Conservation (phyloP, 345 rosid species). For the Geranium rotundifolium region DNA sequence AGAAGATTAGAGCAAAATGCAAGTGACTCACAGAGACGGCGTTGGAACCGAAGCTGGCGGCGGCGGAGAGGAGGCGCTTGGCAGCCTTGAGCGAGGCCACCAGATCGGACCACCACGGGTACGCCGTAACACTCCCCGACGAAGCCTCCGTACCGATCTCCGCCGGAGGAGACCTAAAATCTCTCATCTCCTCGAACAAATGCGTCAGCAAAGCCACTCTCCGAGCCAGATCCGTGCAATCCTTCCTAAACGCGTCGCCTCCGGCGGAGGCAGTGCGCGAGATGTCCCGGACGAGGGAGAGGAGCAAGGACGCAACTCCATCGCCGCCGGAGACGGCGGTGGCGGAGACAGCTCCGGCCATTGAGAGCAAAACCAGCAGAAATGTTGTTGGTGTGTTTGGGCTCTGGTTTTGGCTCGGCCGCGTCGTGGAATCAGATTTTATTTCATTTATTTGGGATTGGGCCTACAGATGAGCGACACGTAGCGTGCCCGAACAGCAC, state of each 20-base stretch:
- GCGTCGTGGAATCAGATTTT: background rate
- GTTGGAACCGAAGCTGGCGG: conserved; percentile 26
- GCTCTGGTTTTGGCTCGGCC: background rate
- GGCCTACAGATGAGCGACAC: background rate
- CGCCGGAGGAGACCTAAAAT: conserved; percentile 8
- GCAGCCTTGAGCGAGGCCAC: conserved; percentile 41
- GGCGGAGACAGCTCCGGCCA: conserved; percentile 9
- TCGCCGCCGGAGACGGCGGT: conserved; percentile 10
- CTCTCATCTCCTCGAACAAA: conserved; percentile 75
- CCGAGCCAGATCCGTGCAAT: conserved; percentile 72
- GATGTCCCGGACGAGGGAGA: conserved; percentile 21
- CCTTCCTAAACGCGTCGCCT: conserved; percentile 40
- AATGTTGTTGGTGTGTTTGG: background rate
- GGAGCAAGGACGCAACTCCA: conserved; percentile 5
- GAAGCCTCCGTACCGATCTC: conserved; percentile 4
- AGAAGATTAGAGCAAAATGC: background rate
- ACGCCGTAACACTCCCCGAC: conserved; percentile 13
- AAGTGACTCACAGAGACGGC: conserved; percentile 46
- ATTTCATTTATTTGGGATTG: background rate
- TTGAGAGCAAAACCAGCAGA: background rate
- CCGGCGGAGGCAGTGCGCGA: conserved; percentile 6
- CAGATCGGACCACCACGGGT: conserved; percentile 62
- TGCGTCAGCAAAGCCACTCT: conserved; percentile 54
- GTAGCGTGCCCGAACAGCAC: background rate
- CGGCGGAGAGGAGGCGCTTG: conserved; percentile 45